phyloP scores from a whole-genome alignment of 179 eudicot genomes.

The Drosera spatulata region DNA sequence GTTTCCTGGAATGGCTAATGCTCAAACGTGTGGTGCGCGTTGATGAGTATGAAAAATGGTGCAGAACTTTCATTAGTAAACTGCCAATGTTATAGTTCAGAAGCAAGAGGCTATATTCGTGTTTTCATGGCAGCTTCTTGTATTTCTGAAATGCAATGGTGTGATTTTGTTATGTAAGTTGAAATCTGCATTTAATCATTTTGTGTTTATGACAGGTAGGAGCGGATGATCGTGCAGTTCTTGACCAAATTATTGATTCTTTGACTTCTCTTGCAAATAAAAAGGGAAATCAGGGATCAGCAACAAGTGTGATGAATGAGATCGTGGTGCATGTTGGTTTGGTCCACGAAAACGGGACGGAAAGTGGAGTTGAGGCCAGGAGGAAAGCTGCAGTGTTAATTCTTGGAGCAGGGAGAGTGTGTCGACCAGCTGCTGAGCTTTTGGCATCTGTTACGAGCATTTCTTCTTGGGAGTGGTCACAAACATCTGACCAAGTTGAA shows the following conservation, averaged over 20 bases:
- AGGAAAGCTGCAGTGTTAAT: conserved; percentile 48
- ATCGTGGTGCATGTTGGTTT: conserved; percentile 51
- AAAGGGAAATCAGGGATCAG: conserved; percentile 24
- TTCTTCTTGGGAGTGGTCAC: conserved; percentile 36
- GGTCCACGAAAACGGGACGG: conserved; percentile 26
- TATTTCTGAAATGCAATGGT: too few species aligned
- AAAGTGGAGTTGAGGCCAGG: conserved; percentile 17
- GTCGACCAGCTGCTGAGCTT: conserved; percentile 88
- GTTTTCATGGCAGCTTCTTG: too few species aligned
- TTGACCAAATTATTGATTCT: conserved; percentile 72
- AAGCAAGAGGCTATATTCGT: too few species aligned
- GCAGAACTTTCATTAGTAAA: too few species aligned
- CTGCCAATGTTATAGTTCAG: too few species aligned
- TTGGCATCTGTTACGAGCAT: conserved; percentile 53
- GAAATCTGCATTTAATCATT: too few species aligned
- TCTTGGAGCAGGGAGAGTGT: conserved; percentile 96
- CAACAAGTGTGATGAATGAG: conserved; percentile 26
- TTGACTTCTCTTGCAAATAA: conserved; percentile 56
- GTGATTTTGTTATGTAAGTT: too few species aligned
- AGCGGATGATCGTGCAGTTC: conserved; percentile 57
- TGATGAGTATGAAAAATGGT: too few species aligned
- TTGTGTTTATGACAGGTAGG: conserved; percentile 43
- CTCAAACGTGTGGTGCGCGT: too few species aligned
- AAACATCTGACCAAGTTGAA: conserved; percentile 26
- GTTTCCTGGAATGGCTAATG: too few species aligned